Evolutionary conservation across 768 basidiomycete species (phyloP).

Genomic region (Rhizopogon vesiculosus): DNA sequence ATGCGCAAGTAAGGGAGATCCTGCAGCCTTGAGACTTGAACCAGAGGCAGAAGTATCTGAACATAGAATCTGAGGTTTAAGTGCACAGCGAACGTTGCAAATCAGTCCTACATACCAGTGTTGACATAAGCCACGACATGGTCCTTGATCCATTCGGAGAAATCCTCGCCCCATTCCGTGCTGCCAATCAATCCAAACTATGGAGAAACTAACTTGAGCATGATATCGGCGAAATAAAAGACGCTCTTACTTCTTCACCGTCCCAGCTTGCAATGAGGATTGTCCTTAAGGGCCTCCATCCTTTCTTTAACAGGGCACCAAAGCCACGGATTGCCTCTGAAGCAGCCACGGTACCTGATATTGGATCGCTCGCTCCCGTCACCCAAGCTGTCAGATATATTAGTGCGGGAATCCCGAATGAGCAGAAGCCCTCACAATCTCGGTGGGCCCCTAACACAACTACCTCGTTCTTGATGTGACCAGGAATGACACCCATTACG

Average conservation of each 20-base stretch:
- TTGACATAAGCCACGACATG: conserved; percentile 64
- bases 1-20: conserved; percentile 81
- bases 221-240: background rate
- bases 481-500: conserved; percentile 60
- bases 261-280: conserved; percentile 75
- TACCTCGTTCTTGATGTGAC: conserved; percentile 59
- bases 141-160: conserved; percentile 46
- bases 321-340: conserved; percentile 76
- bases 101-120: conserved; percentile 30
- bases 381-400: conserved; percentile 14
- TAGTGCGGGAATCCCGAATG: background rate
- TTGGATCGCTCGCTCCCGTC: conserved; percentile 74
- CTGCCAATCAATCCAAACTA: conserved; percentile 53
- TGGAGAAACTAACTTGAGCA: background rate
- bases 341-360: conserved; percentile 73
- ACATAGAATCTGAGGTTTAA: background rate
- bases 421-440: conserved; percentile 42
- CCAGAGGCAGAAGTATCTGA: conserved; percentile 46
- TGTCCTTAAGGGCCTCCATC: conserved; percentile 83
- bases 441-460: conserved; percentile 69
- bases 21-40: conserved; percentile 45
- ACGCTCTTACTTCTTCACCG: conserved; percentile 50
- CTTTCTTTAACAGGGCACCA: conserved; percentile 58
- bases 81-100: background rate
- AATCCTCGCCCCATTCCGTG: conserved; percentile 71